Conservation (phyloP, 1,284 basidiomycete species). For the Mycena citricolor region DNA sequence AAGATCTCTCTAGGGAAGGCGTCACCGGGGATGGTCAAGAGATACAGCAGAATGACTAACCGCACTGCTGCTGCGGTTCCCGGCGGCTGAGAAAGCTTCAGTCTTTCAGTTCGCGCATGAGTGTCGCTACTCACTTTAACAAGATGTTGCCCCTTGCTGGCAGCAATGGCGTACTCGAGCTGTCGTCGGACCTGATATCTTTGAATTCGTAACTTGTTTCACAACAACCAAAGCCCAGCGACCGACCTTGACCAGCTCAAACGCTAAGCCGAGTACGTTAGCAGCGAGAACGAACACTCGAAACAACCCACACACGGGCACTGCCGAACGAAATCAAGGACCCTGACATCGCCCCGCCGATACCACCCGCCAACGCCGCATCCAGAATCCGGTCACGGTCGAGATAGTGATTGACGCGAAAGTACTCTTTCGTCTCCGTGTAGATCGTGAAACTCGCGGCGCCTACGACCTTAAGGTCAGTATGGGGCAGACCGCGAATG, state of each 20-base stretch:
- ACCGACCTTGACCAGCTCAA: slow-evolving; percentile 91
- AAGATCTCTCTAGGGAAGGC: slow-evolving; percentile 51
- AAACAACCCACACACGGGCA: slow-evolving; percentile 84
- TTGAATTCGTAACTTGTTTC: not conserved
- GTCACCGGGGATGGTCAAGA: not conserved
- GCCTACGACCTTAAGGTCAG: slow-evolving; percentile 41
- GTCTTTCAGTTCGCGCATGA: not conserved
- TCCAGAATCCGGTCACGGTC: slow-evolving; percentile 61
- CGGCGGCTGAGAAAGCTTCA: slow-evolving; percentile 45
- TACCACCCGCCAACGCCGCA: slow-evolving; percentile 72
- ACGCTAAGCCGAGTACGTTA: slow-evolving; percentile 51
- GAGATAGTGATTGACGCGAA: slow-evolving; percentile 62
- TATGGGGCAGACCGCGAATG: slow-evolving; percentile 9
- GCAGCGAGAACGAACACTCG: slow-evolving; percentile 14
- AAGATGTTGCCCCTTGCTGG: slow-evolving; percentile 67
- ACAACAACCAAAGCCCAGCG: no score
- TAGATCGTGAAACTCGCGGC: slow-evolving; percentile 94
- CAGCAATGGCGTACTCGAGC: slow-evolving; percentile 91
- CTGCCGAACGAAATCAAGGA: slow-evolving; percentile 81
- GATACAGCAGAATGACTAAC: slow-evolving; percentile 1
- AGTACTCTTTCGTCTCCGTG: slow-evolving; percentile 82
- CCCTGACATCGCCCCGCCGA: slow-evolving; percentile 81
- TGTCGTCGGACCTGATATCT: slow-evolving; percentile 76
- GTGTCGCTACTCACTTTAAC: slow-evolving; percentile 40
- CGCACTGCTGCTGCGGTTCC: slow-evolving; percentile 71